Conservation (phyloP, 2,329 filamentous ascomycete species). For the Sarocladiaceae sp. region DNA sequence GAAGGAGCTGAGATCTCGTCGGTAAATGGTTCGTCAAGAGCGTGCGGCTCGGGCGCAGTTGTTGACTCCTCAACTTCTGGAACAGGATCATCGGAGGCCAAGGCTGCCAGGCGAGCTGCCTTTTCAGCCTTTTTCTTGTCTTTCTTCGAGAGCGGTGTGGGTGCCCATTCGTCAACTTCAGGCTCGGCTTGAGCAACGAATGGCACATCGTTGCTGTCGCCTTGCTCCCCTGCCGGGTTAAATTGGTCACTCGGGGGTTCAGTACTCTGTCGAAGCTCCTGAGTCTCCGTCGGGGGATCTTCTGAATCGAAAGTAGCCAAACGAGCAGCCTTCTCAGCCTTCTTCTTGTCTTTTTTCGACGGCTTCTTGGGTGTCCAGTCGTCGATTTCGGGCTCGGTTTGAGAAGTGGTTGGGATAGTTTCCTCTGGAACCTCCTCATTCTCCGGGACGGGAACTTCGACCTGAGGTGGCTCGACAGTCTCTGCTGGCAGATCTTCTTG, state of each 20-base stretch:
- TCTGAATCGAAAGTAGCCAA: constrained; percentile 13
- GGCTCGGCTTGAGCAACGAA: neutral
- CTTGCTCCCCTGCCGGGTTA: neutral
- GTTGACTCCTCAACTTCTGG: neutral
- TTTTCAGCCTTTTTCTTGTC: constrained; percentile 23
- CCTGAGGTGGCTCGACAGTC: neutral
- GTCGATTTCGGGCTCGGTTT: constrained; percentile 9
- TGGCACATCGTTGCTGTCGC: neutral
- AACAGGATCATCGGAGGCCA: constrained; percentile 9
- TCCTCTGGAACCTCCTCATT: neutral
- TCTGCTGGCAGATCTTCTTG: neutral
- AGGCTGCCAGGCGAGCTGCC: neutral
- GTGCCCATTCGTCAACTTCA: neutral
- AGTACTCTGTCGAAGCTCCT: too few species aligned
- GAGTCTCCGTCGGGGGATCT: too few species aligned
- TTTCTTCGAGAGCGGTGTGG: constrained; percentile 21
- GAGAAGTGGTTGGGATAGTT: neutral
- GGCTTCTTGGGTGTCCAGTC: constrained; percentile 17
- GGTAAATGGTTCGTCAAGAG: neutral
- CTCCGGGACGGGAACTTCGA: too few species aligned
- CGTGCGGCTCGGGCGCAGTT: neutral
- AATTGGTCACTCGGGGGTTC: too few species aligned
- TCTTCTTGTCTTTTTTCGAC: constrained; percentile 31
- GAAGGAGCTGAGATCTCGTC: neutral
- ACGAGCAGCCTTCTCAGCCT: constrained; percentile 26